These are phyloP conservation scores for Kwoniella newhampshirensis DNA, from an alignment of 768 basidiomycete genomes.

Conservation along the genomic window DNA sequence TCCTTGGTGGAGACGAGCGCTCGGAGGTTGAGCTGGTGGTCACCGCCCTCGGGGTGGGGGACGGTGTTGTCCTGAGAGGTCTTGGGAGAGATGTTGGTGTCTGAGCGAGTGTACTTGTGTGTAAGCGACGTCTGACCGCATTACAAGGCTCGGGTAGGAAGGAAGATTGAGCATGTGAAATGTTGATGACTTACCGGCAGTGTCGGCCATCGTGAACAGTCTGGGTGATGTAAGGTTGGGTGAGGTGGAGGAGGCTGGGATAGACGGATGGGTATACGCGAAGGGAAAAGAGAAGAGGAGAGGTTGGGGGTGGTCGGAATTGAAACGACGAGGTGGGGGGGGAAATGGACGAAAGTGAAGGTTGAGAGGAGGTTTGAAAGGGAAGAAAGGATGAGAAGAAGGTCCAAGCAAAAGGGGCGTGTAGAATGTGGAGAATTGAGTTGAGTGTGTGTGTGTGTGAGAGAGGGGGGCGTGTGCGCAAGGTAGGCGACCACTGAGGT, in stretches of 20 bases:
- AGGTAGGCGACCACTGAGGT: too few species aligned
- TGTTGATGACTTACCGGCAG: slow-evolving; percentile 24
- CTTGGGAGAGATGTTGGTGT: slow-evolving; percentile 43
- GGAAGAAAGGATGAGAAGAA: slow-evolving; percentile 12
- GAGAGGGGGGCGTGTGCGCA: not conserved
- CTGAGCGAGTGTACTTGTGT: slow-evolving; percentile 5
- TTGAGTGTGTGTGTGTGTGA: not conserved
- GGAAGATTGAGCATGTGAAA: too few species aligned
- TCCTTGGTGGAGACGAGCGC: slow-evolving; percentile 96
- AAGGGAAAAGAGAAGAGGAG: slow-evolving; percentile 10
- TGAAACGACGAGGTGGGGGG: slow-evolving; percentile 10
- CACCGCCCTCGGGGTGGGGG: slow-evolving; percentile 24
- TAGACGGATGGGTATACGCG: slow-evolving; percentile 2
- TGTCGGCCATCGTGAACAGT: slow-evolving; percentile 27
- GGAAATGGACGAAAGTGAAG: slow-evolving; percentile 3
- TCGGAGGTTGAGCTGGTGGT: slow-evolving; percentile 68
- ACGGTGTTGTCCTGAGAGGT: slow-evolving; percentile 25
- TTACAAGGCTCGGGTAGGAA: not conserved
- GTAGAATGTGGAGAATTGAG: slow-evolving; percentile 8
- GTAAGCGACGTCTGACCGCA: not conserved
- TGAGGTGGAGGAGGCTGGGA: slow-evolving; percentile 1
- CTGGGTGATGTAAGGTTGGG: slow-evolving; percentile 1
- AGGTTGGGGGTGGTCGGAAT: slow-evolving; percentile 6
- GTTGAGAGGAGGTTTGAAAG: slow-evolving; percentile 12
- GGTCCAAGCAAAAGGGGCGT: slow-evolving; percentile 5